Evolutionary conservation across 2,329 filamentous ascomycete species (phyloP).

Genomic region (Beauveria bassiana): DNA sequence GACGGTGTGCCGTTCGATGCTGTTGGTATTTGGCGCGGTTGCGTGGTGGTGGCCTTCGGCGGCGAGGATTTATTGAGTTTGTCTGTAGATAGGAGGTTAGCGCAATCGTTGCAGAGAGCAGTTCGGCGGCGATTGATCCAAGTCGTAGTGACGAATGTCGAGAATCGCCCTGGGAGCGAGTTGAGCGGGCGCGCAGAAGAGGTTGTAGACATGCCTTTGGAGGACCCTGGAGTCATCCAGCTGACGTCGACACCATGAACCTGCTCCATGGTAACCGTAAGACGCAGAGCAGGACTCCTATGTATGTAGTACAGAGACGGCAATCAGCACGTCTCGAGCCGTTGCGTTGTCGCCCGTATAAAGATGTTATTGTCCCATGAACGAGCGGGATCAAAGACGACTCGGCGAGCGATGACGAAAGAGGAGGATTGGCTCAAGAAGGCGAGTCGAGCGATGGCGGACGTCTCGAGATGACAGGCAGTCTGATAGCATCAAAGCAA

Average conservation of each 20-base stretch:
- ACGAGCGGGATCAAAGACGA: neutral
- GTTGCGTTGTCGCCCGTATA: neutral
- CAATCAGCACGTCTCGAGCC: neutral
- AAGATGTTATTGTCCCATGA: conserved; percentile 5
- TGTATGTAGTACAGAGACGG: neutral
- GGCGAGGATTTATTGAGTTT: conserved; percentile 24
- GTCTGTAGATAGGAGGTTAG: conserved; percentile 17
- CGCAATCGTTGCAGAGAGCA: neutral
- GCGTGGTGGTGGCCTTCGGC: conserved; percentile 20
- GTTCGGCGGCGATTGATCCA: neutral
- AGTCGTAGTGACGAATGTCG: neutral
- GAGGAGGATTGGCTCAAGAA: neutral
- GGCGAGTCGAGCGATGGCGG: neutral
- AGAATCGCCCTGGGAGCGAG: neutral
- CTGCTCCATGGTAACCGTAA: conserved; percentile 56
- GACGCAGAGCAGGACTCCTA: neutral
- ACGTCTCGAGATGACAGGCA: neutral
- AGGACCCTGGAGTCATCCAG: conserved; percentile 77
- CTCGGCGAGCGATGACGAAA: conserved; percentile 1
- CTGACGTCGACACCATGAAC: conserved; percentile 79
- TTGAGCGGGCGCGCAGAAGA: conserved; percentile 9
- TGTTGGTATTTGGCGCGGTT: conserved; percentile 26
- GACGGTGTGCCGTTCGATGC: conserved; percentile 16
- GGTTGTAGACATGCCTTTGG: conserved; percentile 57
- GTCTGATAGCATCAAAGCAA: neutral